Percentiles rank a stretch among this genome's conserved stretches.
Conservation (phyloP, 2,329 filamentous ascomycete species). For the Colletotrichum neosansevieriae region DNA sequence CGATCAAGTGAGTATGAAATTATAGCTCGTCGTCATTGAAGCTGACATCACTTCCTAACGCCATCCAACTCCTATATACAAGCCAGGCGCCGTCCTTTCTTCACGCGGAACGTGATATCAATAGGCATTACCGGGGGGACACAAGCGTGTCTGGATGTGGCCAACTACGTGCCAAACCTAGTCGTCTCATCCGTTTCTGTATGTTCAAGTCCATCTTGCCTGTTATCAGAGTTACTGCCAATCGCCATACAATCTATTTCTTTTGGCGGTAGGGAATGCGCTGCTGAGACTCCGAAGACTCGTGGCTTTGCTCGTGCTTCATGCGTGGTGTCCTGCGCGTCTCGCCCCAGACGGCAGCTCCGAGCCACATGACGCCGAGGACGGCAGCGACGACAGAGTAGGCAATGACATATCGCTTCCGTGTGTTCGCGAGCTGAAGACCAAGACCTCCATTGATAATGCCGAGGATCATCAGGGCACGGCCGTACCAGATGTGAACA, state of each 20-base stretch:
- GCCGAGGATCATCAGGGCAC: conserved; percentile 67
- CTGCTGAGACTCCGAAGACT: conserved; percentile 31
- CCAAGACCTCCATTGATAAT: conserved; percentile 75
- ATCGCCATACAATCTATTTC: conserved; percentile 13
- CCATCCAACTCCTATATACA: conserved; percentile 3
- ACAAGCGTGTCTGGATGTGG: not conserved
- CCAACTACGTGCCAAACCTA: not conserved
- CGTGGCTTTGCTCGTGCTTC: conserved; percentile 37
- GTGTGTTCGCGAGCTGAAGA: conserved; percentile 60
- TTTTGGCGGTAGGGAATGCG: conserved; percentile 38
- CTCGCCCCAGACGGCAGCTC: conserved; percentile 40
- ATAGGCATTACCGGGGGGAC: not conserved
- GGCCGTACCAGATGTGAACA: conserved; percentile 73
- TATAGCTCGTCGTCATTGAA: conserved; percentile 4
- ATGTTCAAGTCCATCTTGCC: not conserved
- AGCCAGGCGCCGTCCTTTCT: not conserved
- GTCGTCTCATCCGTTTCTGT: not conserved
- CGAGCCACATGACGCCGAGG: conserved; percentile 59
- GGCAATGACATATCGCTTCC: conserved; percentile 58
- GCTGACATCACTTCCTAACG: conserved; percentile 10
- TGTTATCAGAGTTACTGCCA: not conserved
- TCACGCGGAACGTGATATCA: not conserved
- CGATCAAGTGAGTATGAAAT: conserved; percentile 17
- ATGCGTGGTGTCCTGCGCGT: conserved; percentile 27
- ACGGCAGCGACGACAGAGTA: conserved; percentile 69